phyloP scores from a whole-genome alignment of 345 rosid species.

The Barbarea vulgaris region DNA sequence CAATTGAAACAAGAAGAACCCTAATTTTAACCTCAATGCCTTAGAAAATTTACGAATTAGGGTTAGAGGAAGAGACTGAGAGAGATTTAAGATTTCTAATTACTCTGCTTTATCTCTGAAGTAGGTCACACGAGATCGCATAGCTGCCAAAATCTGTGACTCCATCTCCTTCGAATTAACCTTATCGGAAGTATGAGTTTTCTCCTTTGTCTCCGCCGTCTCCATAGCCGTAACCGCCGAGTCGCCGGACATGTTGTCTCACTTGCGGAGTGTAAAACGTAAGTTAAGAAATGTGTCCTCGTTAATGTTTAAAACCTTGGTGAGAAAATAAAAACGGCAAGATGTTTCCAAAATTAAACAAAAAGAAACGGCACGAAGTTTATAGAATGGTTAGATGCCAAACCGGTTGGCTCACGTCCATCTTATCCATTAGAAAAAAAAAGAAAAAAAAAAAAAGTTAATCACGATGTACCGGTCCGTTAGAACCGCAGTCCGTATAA shows the following conservation, averaged over 20 bases:
- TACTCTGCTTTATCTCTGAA: conserved; percentile 78
- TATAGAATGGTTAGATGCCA: neutral
- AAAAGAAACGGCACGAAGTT: neutral
- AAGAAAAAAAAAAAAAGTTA: too few relatives aligned
- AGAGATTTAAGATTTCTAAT: neutral
- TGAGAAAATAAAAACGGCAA: neutral
- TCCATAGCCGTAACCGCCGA: conserved; percentile 34
- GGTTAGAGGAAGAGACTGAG: conserved; percentile 1
- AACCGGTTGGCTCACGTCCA: neutral
- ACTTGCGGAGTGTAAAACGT: neutral
- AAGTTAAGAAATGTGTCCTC: neutral
- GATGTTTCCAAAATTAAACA: neutral
- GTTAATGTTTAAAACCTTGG: neutral
- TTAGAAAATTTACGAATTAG: neutral
- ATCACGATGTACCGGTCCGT: too few relatives aligned
- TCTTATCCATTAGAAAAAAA: too few relatives aligned
- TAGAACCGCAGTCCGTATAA: too few relatives aligned
- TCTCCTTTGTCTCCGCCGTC: conserved; percentile 14
- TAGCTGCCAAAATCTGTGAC: conserved; percentile 60
- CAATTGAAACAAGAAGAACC: neutral
- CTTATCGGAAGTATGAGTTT: neutral
- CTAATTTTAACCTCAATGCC: conserved; percentile 7
- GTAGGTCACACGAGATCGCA: conserved; percentile 68
- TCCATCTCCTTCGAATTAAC: conserved; percentile 43
- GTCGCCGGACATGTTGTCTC: conserved; percentile 48